A percentile compares a stretch with the other conserved stretches of the same genome.
Conservation (phyloP, 163 green algal genomes). For the Scenedesmus sp. region DNA sequence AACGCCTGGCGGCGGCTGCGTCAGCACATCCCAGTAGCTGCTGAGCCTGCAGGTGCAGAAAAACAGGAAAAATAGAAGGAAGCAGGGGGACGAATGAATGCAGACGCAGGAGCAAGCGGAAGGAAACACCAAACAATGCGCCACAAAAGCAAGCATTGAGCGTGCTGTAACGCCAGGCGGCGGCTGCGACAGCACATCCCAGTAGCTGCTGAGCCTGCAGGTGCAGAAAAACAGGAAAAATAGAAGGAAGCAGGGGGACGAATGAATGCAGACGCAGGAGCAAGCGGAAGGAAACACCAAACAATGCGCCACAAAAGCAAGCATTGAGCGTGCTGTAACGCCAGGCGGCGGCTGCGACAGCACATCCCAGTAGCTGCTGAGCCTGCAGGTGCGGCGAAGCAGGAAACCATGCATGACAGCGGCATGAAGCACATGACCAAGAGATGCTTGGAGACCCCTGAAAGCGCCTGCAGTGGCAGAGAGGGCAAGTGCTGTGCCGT, state of each 20-base stretch:
- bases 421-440: too few relatives aligned
- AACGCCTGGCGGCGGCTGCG: slow-evolving; percentile 59
- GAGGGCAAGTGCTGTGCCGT: too few relatives aligned
- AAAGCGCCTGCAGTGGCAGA: too few relatives aligned
- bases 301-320: neutral
- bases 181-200: slow-evolving; percentile 61
- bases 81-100: too few relatives aligned
- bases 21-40: slow-evolving; percentile 68
- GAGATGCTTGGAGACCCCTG: too few relatives aligned
- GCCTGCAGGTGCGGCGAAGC: slow-evolving; percentile 4
- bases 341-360: slow-evolving; percentile 63
- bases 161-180: slow-evolving; percentile 40
- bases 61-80: too few relatives aligned
- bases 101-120: neutral
- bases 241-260: too few relatives aligned
- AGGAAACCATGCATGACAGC: too few relatives aligned
- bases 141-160: neutral
- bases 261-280: neutral
- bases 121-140: neutral
- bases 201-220: slow-evolving; percentile 61
- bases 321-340: too few relatives aligned
- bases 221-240: neutral
- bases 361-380: slow-evolving; percentile 63
- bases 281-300: neutral
- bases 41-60: slow-evolving; percentile 42